Evolutionary conservation across 495 filamentous ascomycete genomes (phyloP), one percentile per base, ranked within the genome.

Genomic region (Platismatia glauca): DNA sequence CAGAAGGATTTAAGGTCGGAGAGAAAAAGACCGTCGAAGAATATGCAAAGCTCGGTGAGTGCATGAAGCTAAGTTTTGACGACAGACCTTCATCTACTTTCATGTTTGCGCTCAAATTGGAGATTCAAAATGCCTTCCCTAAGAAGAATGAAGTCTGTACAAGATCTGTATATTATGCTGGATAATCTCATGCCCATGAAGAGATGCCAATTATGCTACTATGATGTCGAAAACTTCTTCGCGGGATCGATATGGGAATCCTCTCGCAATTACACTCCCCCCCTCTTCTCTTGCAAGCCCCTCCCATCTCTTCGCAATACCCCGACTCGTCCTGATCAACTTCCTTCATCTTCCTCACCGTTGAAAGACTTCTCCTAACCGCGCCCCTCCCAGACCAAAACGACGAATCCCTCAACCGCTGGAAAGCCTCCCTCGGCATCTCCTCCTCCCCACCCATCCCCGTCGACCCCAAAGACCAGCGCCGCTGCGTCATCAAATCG

Each of bases 21-120:
- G 90, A 96, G 83, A 96, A 96, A 85, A 96, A 97, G 83, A 92
- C 89, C 64, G 81, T 98, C 67, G 86, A 90, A 61, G 90, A 96
- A 75, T 96, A 96, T 76, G 77, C 88, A 64, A 77, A 96, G 70
- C 86, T 98, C 74, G 94, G 94, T 97, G 78, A 72, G 89, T 82
- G 66, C 60, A 55, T 22, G 20, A 31, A 55, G 55, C 34, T 38
- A 41, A 37, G 55, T 60, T 55, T 34, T 60, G 22, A 61, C 22
- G 60, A 60, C 18, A 27, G 15, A 46, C 58, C 64, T 62, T 34
- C 12, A 34, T 48, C 37, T 18, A n/a, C 57, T 55, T 27, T 22
- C 57, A 33, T 5, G 9, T 16, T 12, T 12, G 34, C 27, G 27
- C n/a, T 22, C 20, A 33, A 18, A 7, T n/a, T 29, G 7, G 15